These are phyloP conservation scores for Cairneyella variabilis DNA, from an alignment of 495 filamentous ascomycete genomes.

Conservation along the genomic window DNA sequence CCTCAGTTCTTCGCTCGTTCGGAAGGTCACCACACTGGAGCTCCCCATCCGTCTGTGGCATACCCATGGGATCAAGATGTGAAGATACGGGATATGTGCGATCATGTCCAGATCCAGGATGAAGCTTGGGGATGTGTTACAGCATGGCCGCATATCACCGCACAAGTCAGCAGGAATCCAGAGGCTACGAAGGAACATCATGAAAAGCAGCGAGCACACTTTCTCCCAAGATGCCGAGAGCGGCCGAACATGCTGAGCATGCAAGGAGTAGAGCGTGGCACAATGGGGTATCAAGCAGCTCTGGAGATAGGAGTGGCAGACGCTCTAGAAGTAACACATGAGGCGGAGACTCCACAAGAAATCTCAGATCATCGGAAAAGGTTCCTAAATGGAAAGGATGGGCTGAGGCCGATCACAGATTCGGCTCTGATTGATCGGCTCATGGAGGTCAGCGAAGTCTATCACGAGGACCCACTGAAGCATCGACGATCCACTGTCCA, in stretches of 20 bases:
- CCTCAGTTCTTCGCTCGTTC: constrained; percentile 66
- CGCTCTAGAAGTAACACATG: constrained; percentile 45
- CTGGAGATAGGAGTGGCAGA: constrained; percentile 67
- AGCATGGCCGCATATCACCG: constrained; percentile 44
- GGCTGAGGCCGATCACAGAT: constrained; percentile 49
- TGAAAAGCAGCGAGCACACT: constrained; percentile 43
- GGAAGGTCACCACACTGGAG: constrained; percentile 39
- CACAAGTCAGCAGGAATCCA: constrained; percentile 14
- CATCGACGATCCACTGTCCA: constrained; percentile 16
- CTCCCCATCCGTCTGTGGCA: constrained; percentile 59
- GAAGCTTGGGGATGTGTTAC: constrained; percentile 51
- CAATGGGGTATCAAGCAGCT: constrained; percentile 70
- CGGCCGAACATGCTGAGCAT: constrained; percentile 74
- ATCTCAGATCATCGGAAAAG: constrained; percentile 40
- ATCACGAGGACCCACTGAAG: constrained; percentile 31
- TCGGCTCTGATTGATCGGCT: constrained; percentile 47
- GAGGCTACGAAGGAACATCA: constrained; percentile 29
- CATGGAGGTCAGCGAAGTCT: constrained; percentile 42
- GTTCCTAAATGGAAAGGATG: constrained; percentile 41
- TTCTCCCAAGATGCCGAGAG: constrained; percentile 52
- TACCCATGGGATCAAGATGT: constrained; percentile 68
- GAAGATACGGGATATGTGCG: constrained; percentile 57
- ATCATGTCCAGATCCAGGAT: constrained; percentile 54
- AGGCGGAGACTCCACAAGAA: constrained; percentile 40
- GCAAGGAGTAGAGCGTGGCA: constrained; percentile 68